phyloP scores from a whole-genome alignment of 192 early-diverging fungal species.

The Gonapodya sp. region DNA sequence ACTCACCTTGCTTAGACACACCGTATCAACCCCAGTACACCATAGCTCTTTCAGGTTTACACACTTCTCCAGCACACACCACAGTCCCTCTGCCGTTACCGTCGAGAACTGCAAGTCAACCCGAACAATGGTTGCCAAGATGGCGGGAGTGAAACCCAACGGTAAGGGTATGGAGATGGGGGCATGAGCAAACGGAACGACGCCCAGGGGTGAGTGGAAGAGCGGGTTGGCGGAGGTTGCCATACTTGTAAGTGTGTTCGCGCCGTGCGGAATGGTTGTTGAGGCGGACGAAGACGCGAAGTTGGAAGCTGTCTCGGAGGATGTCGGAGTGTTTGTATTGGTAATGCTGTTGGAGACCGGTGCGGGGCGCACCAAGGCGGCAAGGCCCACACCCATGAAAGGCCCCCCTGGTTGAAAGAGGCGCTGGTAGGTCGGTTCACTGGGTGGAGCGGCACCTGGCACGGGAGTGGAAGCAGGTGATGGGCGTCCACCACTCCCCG shows the following conservation, averaged over 20 bases:
- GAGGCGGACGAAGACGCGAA: neutral
- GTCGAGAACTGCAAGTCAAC: neutral
- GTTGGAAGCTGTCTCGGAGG: neutral
- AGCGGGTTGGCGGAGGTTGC: neutral
- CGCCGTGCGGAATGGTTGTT: neutral
- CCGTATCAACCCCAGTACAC: neutral
- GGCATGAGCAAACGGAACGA: neutral
- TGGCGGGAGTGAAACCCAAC: neutral
- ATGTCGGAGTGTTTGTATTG: neutral
- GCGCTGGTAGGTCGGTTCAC: neutral
- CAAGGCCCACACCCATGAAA: neutral
- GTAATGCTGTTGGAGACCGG: too few species aligned
- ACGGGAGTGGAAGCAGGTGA: neutral
- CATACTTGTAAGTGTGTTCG: neutral
- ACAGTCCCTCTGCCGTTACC: neutral
- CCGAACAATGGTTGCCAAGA: neutral
- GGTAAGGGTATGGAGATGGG: neutral
- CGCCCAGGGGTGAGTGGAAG: neutral
- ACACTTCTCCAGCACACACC: neutral
- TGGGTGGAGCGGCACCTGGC: neutral
- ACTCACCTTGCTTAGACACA: conserved; percentile 4
- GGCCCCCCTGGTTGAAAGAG: neutral
- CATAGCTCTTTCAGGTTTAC: neutral
- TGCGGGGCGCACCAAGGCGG: neutral
- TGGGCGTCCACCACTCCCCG: neutral